Conservation (phyloP, 2,329 filamentous ascomycete species). For the Colletotrichum australisinense region DNA sequence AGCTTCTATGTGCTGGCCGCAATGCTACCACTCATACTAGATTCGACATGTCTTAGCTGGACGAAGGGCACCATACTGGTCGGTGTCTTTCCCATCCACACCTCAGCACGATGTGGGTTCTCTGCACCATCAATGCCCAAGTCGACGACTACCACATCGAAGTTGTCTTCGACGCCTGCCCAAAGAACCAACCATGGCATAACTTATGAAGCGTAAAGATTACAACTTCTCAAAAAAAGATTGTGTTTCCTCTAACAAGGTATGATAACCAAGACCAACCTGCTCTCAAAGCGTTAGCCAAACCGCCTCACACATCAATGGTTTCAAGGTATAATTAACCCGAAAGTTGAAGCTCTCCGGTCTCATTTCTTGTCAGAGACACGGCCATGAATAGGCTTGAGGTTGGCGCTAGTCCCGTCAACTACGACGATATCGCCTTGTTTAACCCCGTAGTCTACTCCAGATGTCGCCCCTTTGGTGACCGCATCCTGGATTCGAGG, state of each 20-base stretch:
- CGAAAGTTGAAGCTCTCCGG: not conserved
- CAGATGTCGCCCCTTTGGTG: not conserved
- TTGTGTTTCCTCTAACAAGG: no score
- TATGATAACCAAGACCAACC: no score
- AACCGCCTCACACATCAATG: not conserved
- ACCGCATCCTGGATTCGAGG: not conserved
- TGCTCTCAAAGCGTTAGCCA: not conserved
- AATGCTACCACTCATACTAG: slow-evolving; percentile 22
- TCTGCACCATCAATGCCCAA: slow-evolving; percentile 20
- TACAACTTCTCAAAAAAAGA: no score
- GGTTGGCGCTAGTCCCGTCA: slow-evolving; percentile 8
- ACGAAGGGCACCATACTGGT: slow-evolving; percentile 10
- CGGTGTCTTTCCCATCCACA: slow-evolving; percentile 13
- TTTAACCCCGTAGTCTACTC: slow-evolving; percentile 4
- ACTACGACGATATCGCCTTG: slow-evolving; percentile 12
- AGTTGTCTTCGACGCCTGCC: not conserved
- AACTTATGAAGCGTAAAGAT: no score
- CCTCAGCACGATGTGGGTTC: slow-evolving; percentile 4
- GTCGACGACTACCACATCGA: not conserved
- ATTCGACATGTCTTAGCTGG: not conserved
- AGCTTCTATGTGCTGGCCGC: slow-evolving; percentile 21
- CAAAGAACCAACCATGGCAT: not conserved
- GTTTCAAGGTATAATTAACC: not conserved
- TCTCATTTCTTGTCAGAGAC: not conserved
- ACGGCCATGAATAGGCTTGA: not conserved